Conservation (phyloP, 2,329 filamentous ascomycete species). For the Aaosphaeria pasadenensis region DNA sequence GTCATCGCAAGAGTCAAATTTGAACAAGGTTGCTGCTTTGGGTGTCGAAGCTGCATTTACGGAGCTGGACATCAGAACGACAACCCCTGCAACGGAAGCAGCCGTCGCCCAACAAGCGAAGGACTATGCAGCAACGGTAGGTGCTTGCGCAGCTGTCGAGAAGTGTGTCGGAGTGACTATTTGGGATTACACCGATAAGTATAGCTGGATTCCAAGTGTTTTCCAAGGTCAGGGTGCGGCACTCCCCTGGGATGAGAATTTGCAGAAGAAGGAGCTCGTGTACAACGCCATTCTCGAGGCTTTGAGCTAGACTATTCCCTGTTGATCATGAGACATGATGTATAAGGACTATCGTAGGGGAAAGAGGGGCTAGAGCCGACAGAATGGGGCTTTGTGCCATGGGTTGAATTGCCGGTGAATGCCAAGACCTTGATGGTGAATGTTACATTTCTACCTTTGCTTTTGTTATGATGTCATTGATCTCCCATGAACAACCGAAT, state of each 20-base stretch:
- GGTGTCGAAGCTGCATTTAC: constrained; percentile 60
- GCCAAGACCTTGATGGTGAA: too few relatives aligned
- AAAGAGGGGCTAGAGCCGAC: too few relatives aligned
- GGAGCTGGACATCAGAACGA: constrained; percentile 59
- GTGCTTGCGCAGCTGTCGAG: constrained; percentile 54
- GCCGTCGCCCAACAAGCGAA: constrained; percentile 26
- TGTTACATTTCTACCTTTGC: too few relatives aligned
- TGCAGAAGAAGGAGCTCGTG: constrained; percentile 40
- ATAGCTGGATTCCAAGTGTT: constrained; percentile 44
- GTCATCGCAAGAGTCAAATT: constrained; percentile 41
- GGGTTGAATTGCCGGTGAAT: too few relatives aligned
- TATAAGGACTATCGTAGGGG: too few relatives aligned
- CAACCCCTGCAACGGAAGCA: constrained; percentile 19
- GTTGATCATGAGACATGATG: too few relatives aligned
- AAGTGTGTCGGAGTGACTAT: constrained; percentile 61
- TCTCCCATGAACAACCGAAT: too few relatives aligned
- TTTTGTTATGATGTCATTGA: too few relatives aligned
- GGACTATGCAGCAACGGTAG: constrained; percentile 53
- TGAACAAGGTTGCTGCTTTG: constrained; percentile 51
- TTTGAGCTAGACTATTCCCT: constrained; percentile 1
- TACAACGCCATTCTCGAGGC: constrained; percentile 20
- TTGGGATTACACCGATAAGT: constrained; percentile 51
- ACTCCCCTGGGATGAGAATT: constrained; percentile 46
- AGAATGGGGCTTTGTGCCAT: too few relatives aligned
- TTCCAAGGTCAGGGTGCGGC: constrained; percentile 44